Conservation (phyloP, 192 early-diverging fungal genomes). For the Cladochytrium replicatum region DNA sequence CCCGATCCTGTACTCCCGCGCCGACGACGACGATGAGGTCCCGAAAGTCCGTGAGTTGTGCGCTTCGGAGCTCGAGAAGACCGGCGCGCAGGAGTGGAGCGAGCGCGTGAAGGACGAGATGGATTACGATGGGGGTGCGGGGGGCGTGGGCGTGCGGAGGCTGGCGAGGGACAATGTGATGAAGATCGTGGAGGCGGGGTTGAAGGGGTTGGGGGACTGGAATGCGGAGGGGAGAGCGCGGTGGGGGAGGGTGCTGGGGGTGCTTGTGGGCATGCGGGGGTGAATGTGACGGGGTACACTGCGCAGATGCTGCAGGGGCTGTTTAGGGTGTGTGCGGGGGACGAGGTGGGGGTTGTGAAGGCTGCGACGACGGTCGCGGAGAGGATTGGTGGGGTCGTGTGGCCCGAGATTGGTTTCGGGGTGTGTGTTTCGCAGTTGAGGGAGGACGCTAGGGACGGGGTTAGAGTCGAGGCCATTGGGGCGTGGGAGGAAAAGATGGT, state of each 20-base stretch:
- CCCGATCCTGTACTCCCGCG: constrained; percentile 31
- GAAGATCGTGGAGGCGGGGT: constrained; percentile 28
- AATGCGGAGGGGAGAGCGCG: constrained; percentile 31
- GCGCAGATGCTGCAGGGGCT: constrained; percentile 31
- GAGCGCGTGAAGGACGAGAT: constrained; percentile 44
- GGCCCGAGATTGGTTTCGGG: too few relatives aligned
- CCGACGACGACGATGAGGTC: constrained; percentile 39
- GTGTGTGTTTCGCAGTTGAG: too few relatives aligned
- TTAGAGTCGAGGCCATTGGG: constrained; percentile 26
- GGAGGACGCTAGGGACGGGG: constrained; percentile 42
- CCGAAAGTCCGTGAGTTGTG: constrained; percentile 12
- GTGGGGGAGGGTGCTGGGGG: constrained; percentile 23
- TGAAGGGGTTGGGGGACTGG: constrained; percentile 40
- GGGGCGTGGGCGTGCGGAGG: constrained; percentile 35
- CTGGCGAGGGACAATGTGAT: constrained; percentile 41
- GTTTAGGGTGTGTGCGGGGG: constrained; percentile 32
- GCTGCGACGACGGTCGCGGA: too few relatives aligned
- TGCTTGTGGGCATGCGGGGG: constrained; percentile 32
- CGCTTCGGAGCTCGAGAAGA: constrained; percentile 19
- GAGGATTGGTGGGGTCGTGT: too few relatives aligned
- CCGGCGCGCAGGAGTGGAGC: constrained; percentile 37
- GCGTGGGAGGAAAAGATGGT: constrained; percentile 5
- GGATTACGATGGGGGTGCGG: constrained; percentile 31
- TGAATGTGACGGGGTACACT: constrained; percentile 42
- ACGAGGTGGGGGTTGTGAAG: constrained; percentile 32